Base-by-base conservation (phyloP, 1,284 basidiomycete genomes). In the Cryptococcus amylolentus region DNA sequence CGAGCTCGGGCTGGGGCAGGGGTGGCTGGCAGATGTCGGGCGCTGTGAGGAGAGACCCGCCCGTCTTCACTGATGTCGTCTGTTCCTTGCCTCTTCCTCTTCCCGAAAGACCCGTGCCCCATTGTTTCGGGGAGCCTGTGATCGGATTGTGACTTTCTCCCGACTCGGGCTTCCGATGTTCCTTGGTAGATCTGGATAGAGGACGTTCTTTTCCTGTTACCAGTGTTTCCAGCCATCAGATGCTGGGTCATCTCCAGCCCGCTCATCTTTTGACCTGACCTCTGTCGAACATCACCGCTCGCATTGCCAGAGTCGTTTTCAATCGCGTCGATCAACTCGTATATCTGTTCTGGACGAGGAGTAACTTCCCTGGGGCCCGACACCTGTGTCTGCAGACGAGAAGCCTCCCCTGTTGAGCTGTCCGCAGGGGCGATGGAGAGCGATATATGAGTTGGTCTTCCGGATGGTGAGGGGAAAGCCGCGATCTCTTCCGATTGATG, bases 221-320 rank as follows among this genome's bases (percentile, higher is more conserved):
- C 23, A 28, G n/a, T 20, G 6, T 45, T 49, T 35, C 38, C 23
- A 9, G 37, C 13, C 35, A 58, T 42, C 10, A 58, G 49, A 39
- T 58, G 57, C n/a, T 55, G 5, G 14, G 53, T 52, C 5, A 55
- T 42, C 14, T 58, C 53, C 27, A 55, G 41, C 2, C 53, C 57
- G 13, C 31, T 54, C 57, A 58, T 51, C 26, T 35, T 49, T 5
- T 35, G 31, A 10, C 31, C 31, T 4, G 31, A 35, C 31, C 10
- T 35, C 1, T 35, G 31, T 35, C 31, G 31, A 35, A 6, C 10
- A 5, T 35, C 3, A 35, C 31, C 31, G 31, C 31, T 35, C 31
- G 10, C 31, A 35, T 10, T 1, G 31, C 7, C 31, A 35, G 31
- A 6, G 10, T 2, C 2, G 23, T 23, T 23, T 23, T 23, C 23